Evolutionary conservation across 352 stramenopile genomes (phyloP).

Genomic region (Phytophthora foliorum): DNA sequence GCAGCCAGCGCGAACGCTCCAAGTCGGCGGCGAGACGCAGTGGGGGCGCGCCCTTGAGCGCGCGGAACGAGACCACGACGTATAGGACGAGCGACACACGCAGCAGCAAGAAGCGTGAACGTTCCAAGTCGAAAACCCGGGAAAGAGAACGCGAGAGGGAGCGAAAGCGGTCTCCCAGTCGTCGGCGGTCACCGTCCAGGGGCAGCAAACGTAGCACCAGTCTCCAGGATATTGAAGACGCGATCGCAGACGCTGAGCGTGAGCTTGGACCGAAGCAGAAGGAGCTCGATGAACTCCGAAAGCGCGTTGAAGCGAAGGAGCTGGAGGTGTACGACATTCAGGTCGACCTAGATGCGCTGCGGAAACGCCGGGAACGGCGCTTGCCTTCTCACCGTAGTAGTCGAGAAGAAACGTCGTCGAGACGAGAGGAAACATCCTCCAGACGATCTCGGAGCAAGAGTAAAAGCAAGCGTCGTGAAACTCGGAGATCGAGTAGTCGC

Average conservation of each 20-base stretch:
- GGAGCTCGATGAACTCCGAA: conserved; percentile 53
- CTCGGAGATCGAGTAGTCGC: conserved; percentile 43
- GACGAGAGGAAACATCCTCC: conserved; percentile 18
- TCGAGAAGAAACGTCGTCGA: conserved; percentile 17
- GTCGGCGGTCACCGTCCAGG: conserved; percentile 8
- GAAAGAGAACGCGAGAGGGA: conserved; percentile 14
- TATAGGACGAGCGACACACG: conserved; percentile 15
- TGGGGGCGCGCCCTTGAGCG: conserved; percentile 15
- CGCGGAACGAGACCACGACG: neutral
- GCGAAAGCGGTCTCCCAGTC: conserved; percentile 35
- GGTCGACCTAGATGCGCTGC: conserved; percentile 66
- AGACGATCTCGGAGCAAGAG: conserved; percentile 34
- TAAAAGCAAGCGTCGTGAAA: conserved; percentile 30
- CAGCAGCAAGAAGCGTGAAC: conserved; percentile 28
- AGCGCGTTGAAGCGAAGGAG: conserved; percentile 59
- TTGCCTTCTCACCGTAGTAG: conserved; percentile 26
- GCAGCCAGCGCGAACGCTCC: conserved; percentile 38
- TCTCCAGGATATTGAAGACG: conserved; percentile 58
- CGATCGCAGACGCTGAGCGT: conserved; percentile 54
- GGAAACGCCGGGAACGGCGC: conserved; percentile 58
- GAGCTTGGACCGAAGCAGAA: conserved; percentile 56
- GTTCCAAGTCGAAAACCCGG: conserved; percentile 29
- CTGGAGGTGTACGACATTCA: conserved; percentile 78
- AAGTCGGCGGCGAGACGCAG: conserved; percentile 48
- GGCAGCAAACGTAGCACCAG: conserved; percentile 27